A percentile compares a stretch with the other conserved stretches of the same genome.
These are phyloP conservation scores for Termitomyces sp. DNA, from an alignment of 768 basidiomycete species.

Conservation along the genomic window DNA sequence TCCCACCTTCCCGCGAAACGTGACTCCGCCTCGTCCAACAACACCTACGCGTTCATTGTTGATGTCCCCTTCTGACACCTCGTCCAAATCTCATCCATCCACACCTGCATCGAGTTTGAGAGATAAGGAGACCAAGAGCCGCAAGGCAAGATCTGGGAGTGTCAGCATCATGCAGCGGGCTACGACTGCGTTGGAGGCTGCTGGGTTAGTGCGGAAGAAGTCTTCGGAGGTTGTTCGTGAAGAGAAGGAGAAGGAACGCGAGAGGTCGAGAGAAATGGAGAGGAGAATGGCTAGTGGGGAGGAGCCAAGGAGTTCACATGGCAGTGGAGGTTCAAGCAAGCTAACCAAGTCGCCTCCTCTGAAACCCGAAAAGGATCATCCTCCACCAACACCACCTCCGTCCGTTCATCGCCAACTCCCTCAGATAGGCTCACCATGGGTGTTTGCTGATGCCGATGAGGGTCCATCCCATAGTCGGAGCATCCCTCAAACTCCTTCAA, in stretches of 20 bases:
- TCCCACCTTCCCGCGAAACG: slow-evolving; percentile 51
- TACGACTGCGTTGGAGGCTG: slow-evolving; percentile 85
- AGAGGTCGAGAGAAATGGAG: slow-evolving; percentile 42
- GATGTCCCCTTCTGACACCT: slow-evolving; percentile 55
- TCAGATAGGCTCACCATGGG: slow-evolving; percentile 69
- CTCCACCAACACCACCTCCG: slow-evolving; percentile 52
- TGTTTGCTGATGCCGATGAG: slow-evolving; percentile 48
- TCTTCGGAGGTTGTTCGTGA: slow-evolving; percentile 71
- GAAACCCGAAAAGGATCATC: slow-evolving; percentile 43
- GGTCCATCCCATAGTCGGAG: slow-evolving; percentile 26
- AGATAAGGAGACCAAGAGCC: slow-evolving; percentile 55
- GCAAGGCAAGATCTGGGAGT: slow-evolving; percentile 80
- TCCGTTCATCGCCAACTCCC: slow-evolving; percentile 37
- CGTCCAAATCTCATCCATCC: slow-evolving; percentile 60
- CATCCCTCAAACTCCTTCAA: slow-evolving; percentile 38
- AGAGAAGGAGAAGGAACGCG: slow-evolving; percentile 48
- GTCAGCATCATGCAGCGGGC: slow-evolving; percentile 96
- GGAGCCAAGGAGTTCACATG: slow-evolving; percentile 65
- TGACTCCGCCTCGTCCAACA: slow-evolving; percentile 52
- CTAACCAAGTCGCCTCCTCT: slow-evolving; percentile 69
- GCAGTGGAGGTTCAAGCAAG: slow-evolving; percentile 55
- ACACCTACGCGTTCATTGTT: slow-evolving; percentile 48
- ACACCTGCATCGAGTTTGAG: slow-evolving; percentile 65
- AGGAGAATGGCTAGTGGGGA: slow-evolving; percentile 40
- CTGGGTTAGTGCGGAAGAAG: slow-evolving; percentile 80